Evolutionary conservation across 805 yeast genomes (phyloP).

Genomic region (Jamesozyma hellenica): DNA sequence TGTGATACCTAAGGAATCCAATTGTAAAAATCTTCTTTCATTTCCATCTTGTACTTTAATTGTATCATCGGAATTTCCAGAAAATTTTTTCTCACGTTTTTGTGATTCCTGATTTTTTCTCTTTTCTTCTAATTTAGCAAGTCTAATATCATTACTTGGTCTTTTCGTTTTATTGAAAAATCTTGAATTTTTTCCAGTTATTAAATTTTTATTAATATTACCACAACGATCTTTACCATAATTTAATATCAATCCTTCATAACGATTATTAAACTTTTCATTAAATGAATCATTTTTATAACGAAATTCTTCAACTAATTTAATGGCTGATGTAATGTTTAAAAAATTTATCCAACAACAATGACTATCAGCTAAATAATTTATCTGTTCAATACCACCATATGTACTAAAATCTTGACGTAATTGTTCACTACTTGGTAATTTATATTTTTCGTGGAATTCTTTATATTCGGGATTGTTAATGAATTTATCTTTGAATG

Average conservation of each 20-base stretch:
- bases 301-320: constrained; percentile 50
- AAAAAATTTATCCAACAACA: constrained; percentile 70
- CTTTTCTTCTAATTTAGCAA: constrained; percentile 25
- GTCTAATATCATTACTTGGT: constrained; percentile 18
- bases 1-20: constrained; percentile 15
- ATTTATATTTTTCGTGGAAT: constrained; percentile 17
- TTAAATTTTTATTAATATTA: constrained; percentile 33
- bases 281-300: constrained; percentile 30
- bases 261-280: constrained; percentile 36
- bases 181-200: constrained; percentile 42
- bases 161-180: constrained; percentile 34
- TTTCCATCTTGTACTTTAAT: not conserved
- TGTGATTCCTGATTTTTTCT: constrained; percentile 18
- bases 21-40: constrained; percentile 2
- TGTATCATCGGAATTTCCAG: not conserved
- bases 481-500: constrained; percentile 31
- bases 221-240: constrained; percentile 79
- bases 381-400: constrained; percentile 71
- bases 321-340: constrained; percentile 53
- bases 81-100: constrained; percentile 1
- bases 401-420: constrained; percentile 51
- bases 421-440: constrained; percentile 42
- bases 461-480: constrained; percentile 27
- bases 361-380: constrained; percentile 54
- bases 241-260: constrained; percentile 46